Conservation (phyloP, 2,329 filamentous ascomycete genomes). For the Huntiella savannae region DNA sequence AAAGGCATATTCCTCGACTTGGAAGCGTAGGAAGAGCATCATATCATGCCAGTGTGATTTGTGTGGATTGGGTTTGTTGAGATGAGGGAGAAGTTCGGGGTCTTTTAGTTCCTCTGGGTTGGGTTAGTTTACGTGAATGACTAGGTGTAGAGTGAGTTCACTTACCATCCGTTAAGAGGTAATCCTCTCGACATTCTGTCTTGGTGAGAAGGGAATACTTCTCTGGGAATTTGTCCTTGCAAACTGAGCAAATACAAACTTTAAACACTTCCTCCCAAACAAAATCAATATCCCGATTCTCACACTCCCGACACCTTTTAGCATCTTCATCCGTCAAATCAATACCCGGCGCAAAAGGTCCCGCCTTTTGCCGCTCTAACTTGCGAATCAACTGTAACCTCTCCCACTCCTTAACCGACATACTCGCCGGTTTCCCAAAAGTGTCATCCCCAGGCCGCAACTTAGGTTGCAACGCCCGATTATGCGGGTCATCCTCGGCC, state of each 20-base stretch:
- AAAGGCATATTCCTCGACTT: slow-evolving; percentile 89
- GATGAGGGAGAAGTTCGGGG: slow-evolving; percentile 64
- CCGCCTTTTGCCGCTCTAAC: slow-evolving; percentile 53
- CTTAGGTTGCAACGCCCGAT: slow-evolving; percentile 44
- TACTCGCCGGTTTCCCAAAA: slow-evolving; percentile 59
- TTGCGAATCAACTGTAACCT: slow-evolving; percentile 54
- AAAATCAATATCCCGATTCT: slow-evolving; percentile 74
- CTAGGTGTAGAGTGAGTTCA: slow-evolving; percentile 13
- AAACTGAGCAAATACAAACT: slow-evolving; percentile 55
- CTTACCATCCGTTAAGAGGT: slow-evolving; percentile 77
- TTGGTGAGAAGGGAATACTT: slow-evolving; percentile 93
- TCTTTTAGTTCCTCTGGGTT: slow-evolving; percentile 72
- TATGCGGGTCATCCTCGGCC: slow-evolving; percentile 79
- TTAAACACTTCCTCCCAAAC: slow-evolving; percentile 79
- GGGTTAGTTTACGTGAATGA: slow-evolving; percentile 2
- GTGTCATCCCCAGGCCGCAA: slow-evolving; percentile 19
- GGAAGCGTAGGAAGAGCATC: slow-evolving; percentile 88
- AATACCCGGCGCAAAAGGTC: slow-evolving; percentile 78
- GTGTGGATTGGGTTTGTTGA: slow-evolving; percentile 82
- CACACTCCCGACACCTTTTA: slow-evolving; percentile 70
- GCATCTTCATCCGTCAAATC: slow-evolving; percentile 49
- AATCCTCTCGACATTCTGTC: slow-evolving; percentile 89
- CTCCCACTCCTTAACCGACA: slow-evolving; percentile 89
- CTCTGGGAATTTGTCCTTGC: slow-evolving; percentile 78
- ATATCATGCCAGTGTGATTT: slow-evolving; percentile 96